Conservation (phyloP, 495 filamentous ascomycete species). For the Geoglossum glabrum region DNA sequence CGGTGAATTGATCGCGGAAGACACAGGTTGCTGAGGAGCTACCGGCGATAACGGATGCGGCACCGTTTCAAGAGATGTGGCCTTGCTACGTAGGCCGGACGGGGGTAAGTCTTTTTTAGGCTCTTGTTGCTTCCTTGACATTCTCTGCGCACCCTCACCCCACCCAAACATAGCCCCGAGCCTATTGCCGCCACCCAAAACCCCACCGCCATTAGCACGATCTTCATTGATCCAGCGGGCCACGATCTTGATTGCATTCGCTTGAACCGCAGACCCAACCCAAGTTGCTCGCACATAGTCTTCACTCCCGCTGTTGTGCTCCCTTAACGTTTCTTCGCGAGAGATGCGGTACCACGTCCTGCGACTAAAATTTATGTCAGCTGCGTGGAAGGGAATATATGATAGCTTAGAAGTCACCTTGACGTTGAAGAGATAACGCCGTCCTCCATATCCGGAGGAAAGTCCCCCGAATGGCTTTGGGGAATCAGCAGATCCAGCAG, state of each 20-base stretch:
- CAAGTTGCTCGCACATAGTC: conserved; percentile 36
- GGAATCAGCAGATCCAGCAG: not conserved
- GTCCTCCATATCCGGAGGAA: not conserved
- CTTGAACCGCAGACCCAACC: conserved; percentile 28
- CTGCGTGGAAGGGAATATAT: conserved; percentile 23
- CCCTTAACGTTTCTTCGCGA: conserved; percentile 31
- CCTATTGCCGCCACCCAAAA: conserved; percentile 19
- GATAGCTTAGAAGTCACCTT: conserved; percentile 7
- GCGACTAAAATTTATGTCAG: conserved; percentile 15
- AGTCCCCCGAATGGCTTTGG: not conserved
- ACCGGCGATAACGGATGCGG: not conserved
- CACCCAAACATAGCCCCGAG: conserved; percentile 23
- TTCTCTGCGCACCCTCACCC: conserved; percentile 14
- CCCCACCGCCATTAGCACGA: conserved; percentile 27
- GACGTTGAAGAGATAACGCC: not conserved
- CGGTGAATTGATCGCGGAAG: not conserved
- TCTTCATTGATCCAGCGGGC: conserved; percentile 40
- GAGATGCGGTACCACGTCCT: conserved; percentile 44
- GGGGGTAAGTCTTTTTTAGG: not conserved
- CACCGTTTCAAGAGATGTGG: not conserved
- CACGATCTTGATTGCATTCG: conserved; percentile 32
- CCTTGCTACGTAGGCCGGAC: not conserved
- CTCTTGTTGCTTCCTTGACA: not conserved
- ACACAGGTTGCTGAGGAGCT: not conserved
- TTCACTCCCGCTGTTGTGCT: conserved; percentile 32